These are phyloP conservation scores for Penicillium turbatum DNA, from an alignment of 495 filamentous ascomycete genomes.

Conservation along the genomic window DNA sequence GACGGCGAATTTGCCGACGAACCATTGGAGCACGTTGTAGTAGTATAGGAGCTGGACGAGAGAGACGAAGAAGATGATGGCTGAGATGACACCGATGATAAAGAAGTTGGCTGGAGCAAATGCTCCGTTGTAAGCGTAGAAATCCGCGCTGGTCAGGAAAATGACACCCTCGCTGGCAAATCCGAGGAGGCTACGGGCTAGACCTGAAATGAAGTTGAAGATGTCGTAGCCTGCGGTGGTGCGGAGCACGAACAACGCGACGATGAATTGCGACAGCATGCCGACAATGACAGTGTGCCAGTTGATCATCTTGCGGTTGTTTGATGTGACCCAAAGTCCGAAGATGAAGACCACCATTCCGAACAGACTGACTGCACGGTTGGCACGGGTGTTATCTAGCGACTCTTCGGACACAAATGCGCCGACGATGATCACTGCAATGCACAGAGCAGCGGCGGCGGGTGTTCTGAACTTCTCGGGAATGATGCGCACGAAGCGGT, in stretches of 20 bases:
- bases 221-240: slow-evolving; percentile 76
- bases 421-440: slow-evolving; percentile 71
- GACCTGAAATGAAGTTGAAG: slow-evolving; percentile 74
- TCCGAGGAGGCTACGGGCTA: slow-evolving; percentile 65
- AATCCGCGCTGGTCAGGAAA: slow-evolving; percentile 60
- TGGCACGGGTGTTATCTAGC: slow-evolving; percentile 69
- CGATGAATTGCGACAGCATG: slow-evolving; percentile 81
- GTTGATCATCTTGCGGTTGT: slow-evolving; percentile 54
- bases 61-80: slow-evolving; percentile 91
- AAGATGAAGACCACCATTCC: slow-evolving; percentile 70
- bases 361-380: slow-evolving; percentile 75
- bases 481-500: slow-evolving; percentile 46
- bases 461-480: slow-evolving; percentile 61
- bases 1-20: slow-evolving; percentile 74
- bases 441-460: slow-evolving; percentile 51
- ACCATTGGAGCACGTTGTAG: slow-evolving; percentile 77
- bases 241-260: slow-evolving; percentile 82
- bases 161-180: slow-evolving; percentile 64
- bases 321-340: slow-evolving; percentile 63
- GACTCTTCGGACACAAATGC: slow-evolving; percentile 66
- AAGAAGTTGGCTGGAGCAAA: slow-evolving; percentile 52
- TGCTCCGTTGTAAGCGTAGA: slow-evolving; percentile 18
- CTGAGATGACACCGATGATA: slow-evolving; percentile 66
- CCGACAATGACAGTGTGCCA: slow-evolving; percentile 82
- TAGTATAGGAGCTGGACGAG: slow-evolving; percentile 81